phyloP scores from a whole-genome alignment of 176 grass and related monocot species.

The Musa itinerans region DNA sequence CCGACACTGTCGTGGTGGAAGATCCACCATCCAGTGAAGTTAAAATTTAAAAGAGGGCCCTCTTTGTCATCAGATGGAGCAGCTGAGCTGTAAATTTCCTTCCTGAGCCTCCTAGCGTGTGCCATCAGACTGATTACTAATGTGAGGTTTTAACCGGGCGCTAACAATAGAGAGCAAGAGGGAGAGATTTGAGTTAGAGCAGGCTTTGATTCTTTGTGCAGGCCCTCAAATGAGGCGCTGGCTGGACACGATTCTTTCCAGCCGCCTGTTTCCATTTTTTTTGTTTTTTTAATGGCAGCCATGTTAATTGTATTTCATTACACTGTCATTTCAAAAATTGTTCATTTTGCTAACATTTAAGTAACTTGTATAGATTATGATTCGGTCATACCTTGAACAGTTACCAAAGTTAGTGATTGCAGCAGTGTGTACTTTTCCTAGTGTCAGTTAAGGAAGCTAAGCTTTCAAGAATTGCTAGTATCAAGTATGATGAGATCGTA shows the following conservation, averaged over 20 bases:
- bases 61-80: conserved; percentile 31
- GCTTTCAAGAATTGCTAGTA: no score
- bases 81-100: conserved; percentile 36
- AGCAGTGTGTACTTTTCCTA: no score
- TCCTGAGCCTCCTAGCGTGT: conserved; percentile 19
- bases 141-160: conserved; percentile 32
- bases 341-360: neutral
- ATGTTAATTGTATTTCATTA: neutral
- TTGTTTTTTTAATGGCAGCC: neutral
- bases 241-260: conserved; percentile 27
- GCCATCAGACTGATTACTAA: conserved; percentile 29
- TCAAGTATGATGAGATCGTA: no score
- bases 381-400: neutral
- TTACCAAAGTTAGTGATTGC: neutral
- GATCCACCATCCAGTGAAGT: neutral
- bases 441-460: no score
- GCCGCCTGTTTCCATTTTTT: neutral
- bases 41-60: conserved; percentile 45
- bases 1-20: neutral
- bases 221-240: conserved; percentile 33
- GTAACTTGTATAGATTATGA: neutral
- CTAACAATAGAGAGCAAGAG: conserved; percentile 29
- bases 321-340: neutral
- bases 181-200: neutral
- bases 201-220: conserved; percentile 38